Evolutionary conservation across 768 basidiomycete species (phyloP).

Genomic region (Tricholoma flavovirens): DNA sequence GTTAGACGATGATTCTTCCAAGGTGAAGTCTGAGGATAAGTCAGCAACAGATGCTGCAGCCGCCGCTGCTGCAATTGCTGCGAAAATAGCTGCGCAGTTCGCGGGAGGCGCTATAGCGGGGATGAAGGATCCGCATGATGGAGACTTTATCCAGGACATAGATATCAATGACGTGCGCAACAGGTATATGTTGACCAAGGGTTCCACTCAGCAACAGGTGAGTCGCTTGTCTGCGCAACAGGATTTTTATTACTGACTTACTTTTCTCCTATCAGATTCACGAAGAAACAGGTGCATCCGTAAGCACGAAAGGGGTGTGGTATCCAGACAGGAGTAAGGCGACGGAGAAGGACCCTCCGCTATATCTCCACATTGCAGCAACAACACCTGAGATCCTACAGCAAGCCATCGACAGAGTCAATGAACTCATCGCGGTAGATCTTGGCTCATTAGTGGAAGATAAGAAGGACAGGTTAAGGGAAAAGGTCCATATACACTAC

Average conservation of each 20-base stretch:
- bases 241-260: neutral
- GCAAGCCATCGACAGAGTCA: conserved; percentile 59
- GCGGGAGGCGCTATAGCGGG: conserved; percentile 38
- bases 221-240: conserved; percentile 15
- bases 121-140: conserved; percentile 62
- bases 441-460: conserved; percentile 77
- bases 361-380: conserved; percentile 91
- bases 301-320: conserved; percentile 92
- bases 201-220: conserved; percentile 85
- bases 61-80: conserved; percentile 76
- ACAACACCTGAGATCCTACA: conserved; percentile 57
- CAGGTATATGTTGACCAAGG: conserved; percentile 89
- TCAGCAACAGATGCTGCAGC: conserved; percentile 60
- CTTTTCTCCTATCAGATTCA: conserved; percentile 55
- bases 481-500: conserved; percentile 43
- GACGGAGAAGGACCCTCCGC: conserved; percentile 84
- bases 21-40: conserved; percentile 22
- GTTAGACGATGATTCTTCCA: conserved; percentile 30
- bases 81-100: conserved; percentile 90
- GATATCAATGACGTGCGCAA: conserved; percentile 96
- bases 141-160: conserved; percentile 81
- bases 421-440: conserved; percentile 66
- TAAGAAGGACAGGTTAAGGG: conserved; percentile 59
- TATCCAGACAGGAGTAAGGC: conserved; percentile 89
- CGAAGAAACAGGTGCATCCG: conserved; percentile 85